Evolutionary conservation across 2,329 filamentous ascomycete genomes (phyloP), one percentile per base, ranked within the genome.

Genomic region (Venturia oleaginea): DNA sequence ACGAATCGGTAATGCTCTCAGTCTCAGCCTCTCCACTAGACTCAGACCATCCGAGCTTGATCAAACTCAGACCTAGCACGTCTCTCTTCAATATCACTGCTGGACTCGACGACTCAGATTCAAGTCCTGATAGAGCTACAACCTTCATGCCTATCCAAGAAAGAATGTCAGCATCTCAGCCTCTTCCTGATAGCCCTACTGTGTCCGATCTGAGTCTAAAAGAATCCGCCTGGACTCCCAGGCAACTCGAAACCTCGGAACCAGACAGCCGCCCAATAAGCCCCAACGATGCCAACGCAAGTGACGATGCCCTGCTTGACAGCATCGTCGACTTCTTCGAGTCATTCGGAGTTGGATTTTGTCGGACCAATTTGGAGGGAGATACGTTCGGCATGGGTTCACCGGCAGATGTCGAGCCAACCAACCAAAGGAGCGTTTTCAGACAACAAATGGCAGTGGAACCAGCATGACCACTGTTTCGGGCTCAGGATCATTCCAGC

Each of bases 271-370:
- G 19, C 27, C 30, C 27, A 32, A 57, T 17, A 19, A 57, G 27
- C 22, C 30, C 30, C 17, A 22, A 34, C 51, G 30, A 57, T 10
- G 27, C 27, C 5, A 34, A 57, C 19, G 27, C 30, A n/a, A 34
- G 51, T 34, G 51, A 57, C 7, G 27, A 19, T 34, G 51, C 15
- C 27, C 2, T 34, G 30, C 30, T 57, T 27, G 51, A 57, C 19
- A 34, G 51, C 51, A 57, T 57, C 19, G 51, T 57, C 30, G 51
- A 57, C 30, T 57, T 57, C 34, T 57, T 57, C 30, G 51, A 57
- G 51, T 57, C 51, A n/a, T 57, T 32, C 24, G 51, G 51, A 57
- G 51, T 13, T 6, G 51, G 51, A 34, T 57, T 57, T 22, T 32
- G 30, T n/a, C 3, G 27, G 30, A 32, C 15, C 51, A n/a, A n/a